Evolutionary conservation across 345 rosid genomes (phyloP), one percentile per base, ranked within the genome.

Genomic region (Eucalyptus coolabah): DNA sequence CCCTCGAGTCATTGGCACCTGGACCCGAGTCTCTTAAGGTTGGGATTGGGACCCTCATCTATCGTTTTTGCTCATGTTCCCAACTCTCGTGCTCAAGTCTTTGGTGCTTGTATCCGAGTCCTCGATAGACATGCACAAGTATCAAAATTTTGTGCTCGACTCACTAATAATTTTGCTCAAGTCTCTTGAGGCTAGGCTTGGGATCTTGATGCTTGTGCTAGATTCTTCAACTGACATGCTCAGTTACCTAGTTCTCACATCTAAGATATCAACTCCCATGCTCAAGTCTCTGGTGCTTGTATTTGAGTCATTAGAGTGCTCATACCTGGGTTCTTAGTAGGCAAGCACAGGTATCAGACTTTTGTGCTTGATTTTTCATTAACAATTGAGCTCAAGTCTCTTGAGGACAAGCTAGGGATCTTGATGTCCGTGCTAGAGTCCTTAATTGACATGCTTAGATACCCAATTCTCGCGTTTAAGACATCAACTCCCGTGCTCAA

Each of bases 331-430:
- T 67, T 6, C 26, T 53, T 0, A 2, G 5, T 53, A 53, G 24
- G 59, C 59, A 53, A 8, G 2, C 24, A 53, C 0, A 0, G 10
- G 59, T 53, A 53, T 53, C 1, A 0, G 5, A 53, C 5, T 53
- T 53, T 53, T 53, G 24, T 23, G 1, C 59, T 53, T 53, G 59
- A 53, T 8, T 8, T 53, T 53, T 53, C 59, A 8, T 4, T 53
- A 53, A 53, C 2, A 53, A 53, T 21, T 53, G 26, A 0, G 11
- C 59, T 53, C 5, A 1, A 53, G 59, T 53, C 11, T 21, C 56
- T 21, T 21, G 5, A 53, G 24, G 11, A 2, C 2, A 21, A 1
- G 5, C 26, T 53, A 3, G 59, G 26, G 59, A 53, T 4, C 5
- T 53, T 21, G 26, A 53, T 53, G 59, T 26, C 11, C 1, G 0